A percentile compares a stretch with the other conserved stretches of the same genome.
These are phyloP conservation scores for Ogataea hybrid DNA, from an alignment of 1,139 yeast species.

Conservation along the genomic window DNA sequence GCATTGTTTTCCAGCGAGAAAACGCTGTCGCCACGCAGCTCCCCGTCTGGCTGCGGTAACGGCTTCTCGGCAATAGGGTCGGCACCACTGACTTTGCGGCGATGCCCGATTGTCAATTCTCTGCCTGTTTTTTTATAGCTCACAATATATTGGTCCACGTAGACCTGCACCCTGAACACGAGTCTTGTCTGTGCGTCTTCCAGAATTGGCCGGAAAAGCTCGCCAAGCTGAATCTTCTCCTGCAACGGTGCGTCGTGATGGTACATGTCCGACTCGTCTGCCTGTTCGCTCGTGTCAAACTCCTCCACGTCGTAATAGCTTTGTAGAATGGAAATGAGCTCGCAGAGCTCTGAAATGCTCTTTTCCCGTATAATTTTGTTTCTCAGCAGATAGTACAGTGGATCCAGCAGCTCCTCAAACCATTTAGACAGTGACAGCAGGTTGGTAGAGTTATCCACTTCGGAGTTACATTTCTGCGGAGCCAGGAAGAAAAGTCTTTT, in stretches of 20 bases:
- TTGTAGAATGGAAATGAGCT: slow-evolving; percentile 67
- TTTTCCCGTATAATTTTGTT: slow-evolving; percentile 65
- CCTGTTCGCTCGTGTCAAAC: slow-evolving; percentile 28
- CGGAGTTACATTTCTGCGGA: slow-evolving; percentile 15
- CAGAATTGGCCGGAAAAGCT: slow-evolving; percentile 65
- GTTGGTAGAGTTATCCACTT: slow-evolving; percentile 27
- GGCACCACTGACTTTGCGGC: slow-evolving; percentile 27
- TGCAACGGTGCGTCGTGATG: slow-evolving; percentile 17
- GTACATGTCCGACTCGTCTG: slow-evolving; percentile 15
- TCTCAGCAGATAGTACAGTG: slow-evolving; percentile 70
- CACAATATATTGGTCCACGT: slow-evolving; percentile 65
- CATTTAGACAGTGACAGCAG: slow-evolving; percentile 44
- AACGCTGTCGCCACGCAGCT: slow-evolving; percentile 10
- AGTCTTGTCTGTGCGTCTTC: slow-evolving; percentile 78
- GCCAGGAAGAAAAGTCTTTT: slow-evolving; percentile 45
- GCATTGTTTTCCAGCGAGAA: slow-evolving; percentile 27
- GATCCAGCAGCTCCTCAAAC: slow-evolving; percentile 65
- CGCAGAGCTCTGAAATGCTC: slow-evolving; percentile 67
- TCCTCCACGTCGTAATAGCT: slow-evolving; percentile 67
- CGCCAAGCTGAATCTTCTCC: slow-evolving; percentile 46
- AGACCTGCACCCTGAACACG: slow-evolving; percentile 73
- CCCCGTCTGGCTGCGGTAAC: background rate
- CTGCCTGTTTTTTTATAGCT: slow-evolving; percentile 65
- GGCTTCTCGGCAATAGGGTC: background rate
- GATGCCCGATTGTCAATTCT: slow-evolving; percentile 59